These are phyloP conservation scores for Vanderwaltozyma yarrowii DNA, from an alignment of 805 yeast species.

Conservation along the genomic window DNA sequence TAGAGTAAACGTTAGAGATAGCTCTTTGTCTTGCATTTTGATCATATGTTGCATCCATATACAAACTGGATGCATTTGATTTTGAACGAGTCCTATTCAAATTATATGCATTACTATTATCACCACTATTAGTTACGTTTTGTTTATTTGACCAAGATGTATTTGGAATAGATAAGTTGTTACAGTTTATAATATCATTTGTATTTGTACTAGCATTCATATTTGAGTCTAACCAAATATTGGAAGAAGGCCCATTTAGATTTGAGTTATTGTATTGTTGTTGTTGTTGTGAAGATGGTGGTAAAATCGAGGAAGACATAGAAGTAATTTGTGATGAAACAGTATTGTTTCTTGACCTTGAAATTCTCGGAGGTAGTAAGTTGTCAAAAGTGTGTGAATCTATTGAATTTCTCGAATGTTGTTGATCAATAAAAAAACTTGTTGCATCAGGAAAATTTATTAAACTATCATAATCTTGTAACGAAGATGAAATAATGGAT, in stretches of 20 bases:
- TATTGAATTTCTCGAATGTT: slow-evolving; percentile 23
- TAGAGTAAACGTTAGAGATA: slow-evolving; percentile 4
- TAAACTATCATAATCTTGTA: slow-evolving; percentile 18
- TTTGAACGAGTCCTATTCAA: slow-evolving; percentile 21
- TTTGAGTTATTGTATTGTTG: too few species aligned
- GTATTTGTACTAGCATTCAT: slow-evolving; percentile 1
- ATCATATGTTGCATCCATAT: slow-evolving; percentile 24
- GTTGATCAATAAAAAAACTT: slow-evolving; percentile 12
- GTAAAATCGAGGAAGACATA: slow-evolving; percentile 19
- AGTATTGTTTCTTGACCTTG: slow-evolving; percentile 29
- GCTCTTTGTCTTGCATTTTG: slow-evolving; percentile 4
- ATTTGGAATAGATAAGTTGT: slow-evolving; percentile 4
- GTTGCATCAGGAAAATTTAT: slow-evolving; percentile 22
- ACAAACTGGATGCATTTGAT: slow-evolving; percentile 28
- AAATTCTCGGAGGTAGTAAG: slow-evolving; percentile 13
- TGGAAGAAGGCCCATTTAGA: background rate
- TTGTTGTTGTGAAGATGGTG: slow-evolving; percentile 10
- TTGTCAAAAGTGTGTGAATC: slow-evolving; percentile 21
- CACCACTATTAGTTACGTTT: background rate
- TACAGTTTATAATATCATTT: slow-evolving; percentile 8
- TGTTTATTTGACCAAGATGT: slow-evolving; percentile 1
- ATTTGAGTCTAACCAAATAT: slow-evolving; percentile 3
- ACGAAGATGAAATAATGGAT: slow-evolving; percentile 17
- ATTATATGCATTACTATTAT: slow-evolving; percentile 6
- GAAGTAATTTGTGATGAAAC: slow-evolving; percentile 29